Evolutionary conservation across 148 eudicot species (phyloP).

Genomic region (Heliosperma pusillum): DNA sequence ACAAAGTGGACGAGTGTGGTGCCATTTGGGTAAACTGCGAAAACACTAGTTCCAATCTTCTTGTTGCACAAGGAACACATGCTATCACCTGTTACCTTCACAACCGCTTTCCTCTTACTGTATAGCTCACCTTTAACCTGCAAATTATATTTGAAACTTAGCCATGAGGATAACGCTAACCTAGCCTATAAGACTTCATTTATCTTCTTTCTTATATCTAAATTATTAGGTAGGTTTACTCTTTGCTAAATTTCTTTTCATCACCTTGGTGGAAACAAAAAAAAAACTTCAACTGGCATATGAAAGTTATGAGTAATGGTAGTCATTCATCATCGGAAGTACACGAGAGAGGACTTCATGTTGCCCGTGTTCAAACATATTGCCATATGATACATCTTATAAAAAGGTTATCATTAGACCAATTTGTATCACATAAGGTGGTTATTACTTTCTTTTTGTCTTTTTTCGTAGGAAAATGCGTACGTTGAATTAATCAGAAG

Average conservation of each 20-base stretch:
- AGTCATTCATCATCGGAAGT: neutral
- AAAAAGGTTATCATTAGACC: neutral
- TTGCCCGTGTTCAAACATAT: neutral
- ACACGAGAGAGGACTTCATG: neutral
- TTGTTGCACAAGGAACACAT: constrained; percentile 93
- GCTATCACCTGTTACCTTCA: constrained; percentile 80
- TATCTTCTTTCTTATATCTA: neutral
- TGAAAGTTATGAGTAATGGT: neutral
- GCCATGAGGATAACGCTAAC: neutral
- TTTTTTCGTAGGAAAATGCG: neutral
- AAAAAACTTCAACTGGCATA: neutral
- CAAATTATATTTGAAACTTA: neutral
- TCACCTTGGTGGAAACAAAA: neutral
- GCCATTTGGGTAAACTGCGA: constrained; percentile 97
- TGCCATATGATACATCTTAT: neutral
- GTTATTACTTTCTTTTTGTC: no score
- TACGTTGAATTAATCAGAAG: neutral
- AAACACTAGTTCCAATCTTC: constrained; percentile 95
- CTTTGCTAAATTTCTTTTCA: neutral
- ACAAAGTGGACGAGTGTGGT: constrained; percentile 90
- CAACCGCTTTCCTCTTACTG: constrained; percentile 64
- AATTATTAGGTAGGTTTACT: neutral
- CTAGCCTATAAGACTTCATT: neutral
- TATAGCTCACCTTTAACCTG: constrained; percentile 97
- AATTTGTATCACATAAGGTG: no score